These are phyloP conservation scores for Kodamaea kaohsiungensis DNA, from an alignment of 805 yeast species.

Conservation along the genomic window DNA sequence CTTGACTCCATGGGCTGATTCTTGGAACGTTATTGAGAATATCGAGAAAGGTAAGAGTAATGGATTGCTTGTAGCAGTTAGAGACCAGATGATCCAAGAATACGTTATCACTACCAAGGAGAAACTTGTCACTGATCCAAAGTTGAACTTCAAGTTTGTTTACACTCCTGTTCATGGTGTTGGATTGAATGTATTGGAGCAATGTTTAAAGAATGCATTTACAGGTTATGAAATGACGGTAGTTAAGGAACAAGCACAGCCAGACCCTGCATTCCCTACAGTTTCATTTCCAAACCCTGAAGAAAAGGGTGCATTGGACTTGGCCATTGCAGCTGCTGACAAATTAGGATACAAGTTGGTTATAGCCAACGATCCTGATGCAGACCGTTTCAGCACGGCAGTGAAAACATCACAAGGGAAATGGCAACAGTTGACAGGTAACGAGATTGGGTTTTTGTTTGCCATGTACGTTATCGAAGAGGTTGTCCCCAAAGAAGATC, in stretches of 20 bases:
- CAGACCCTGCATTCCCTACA: slow-evolving; percentile 86
- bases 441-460: slow-evolving; percentile 85
- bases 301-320: slow-evolving; percentile 84
- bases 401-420: slow-evolving; percentile 42
- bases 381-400: slow-evolving; percentile 89
- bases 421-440: slow-evolving; percentile 88
- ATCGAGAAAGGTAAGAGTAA: slow-evolving; percentile 24
- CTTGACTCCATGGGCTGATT: slow-evolving; percentile 56
- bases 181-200: slow-evolving; percentile 62
- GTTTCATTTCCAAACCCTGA: slow-evolving; percentile 95
- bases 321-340: slow-evolving; percentile 68
- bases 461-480: slow-evolving; percentile 60
- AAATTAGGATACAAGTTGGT: slow-evolving; percentile 51
- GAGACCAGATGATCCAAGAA: slow-evolving; percentile 39
- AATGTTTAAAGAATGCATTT: slow-evolving; percentile 36
- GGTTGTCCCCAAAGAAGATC: slow-evolving; percentile 21
- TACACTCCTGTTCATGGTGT: slow-evolving; percentile 98
- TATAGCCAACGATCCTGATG: slow-evolving; percentile 94
- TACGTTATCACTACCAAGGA: slow-evolving; percentile 37
- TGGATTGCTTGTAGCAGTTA: slow-evolving; percentile 39
- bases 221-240: slow-evolving; percentile 34
- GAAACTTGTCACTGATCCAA: slow-evolving; percentile 31
- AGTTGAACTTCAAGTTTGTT: slow-evolving; percentile 51
- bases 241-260: slow-evolving; percentile 67
- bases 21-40: slow-evolving; percentile 48